Conservation (phyloP, 257 asterid species). For the Solanum bukasovii region DNA sequence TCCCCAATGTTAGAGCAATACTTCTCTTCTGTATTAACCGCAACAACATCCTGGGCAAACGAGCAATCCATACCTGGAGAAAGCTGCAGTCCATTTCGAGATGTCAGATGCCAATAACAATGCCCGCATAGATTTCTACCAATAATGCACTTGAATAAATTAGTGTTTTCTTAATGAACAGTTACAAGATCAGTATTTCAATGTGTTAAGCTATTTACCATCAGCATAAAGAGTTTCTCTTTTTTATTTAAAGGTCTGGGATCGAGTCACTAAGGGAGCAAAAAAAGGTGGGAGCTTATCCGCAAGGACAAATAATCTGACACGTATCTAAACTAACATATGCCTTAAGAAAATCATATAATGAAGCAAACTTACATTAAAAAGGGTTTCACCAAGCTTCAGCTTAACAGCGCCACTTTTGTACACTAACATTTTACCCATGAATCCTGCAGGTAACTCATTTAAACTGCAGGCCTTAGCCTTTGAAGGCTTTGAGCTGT, state of each 20-base stretch:
- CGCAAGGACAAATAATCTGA: background rate
- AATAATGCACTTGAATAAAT: background rate
- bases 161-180: background rate
- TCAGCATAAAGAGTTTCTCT: background rate
- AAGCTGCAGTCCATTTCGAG: constrained; percentile 32
- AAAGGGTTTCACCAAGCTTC: constrained; percentile 74
- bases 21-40: constrained; percentile 35
- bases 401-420: constrained; percentile 65
- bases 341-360: background rate
- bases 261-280: background rate
- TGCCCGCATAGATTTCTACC: background rate
- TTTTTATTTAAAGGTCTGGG: background rate
- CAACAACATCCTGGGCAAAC: constrained; percentile 52
- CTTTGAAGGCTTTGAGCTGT: constrained; percentile 12
- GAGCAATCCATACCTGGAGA: constrained; percentile 46
- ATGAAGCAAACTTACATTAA: constrained; percentile 45
- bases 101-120: background rate
- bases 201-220: background rate
- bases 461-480: constrained; percentile 25
- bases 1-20: constrained; percentile 55
- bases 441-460: constrained; percentile 44
- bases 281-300: background rate
- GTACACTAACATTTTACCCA: constrained; percentile 77
- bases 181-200: background rate
- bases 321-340: background rate